Conservation (phyloP, 169 alveolate species). For the Blepharisma undulans region DNA sequence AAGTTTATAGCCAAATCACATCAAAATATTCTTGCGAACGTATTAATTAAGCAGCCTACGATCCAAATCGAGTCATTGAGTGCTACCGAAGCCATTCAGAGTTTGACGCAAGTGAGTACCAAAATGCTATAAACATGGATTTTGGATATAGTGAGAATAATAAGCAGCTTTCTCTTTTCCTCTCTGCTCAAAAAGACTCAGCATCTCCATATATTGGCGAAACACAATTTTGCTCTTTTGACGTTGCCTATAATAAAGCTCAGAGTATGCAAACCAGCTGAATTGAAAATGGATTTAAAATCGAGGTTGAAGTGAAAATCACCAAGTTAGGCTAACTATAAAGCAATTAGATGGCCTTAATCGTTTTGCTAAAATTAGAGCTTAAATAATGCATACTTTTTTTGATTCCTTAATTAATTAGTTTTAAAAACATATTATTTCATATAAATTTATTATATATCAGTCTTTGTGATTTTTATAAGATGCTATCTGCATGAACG, state of each 20-base stretch:
- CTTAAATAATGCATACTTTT: no score
- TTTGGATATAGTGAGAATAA: neutral
- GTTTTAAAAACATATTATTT: no score
- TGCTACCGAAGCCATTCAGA: neutral
- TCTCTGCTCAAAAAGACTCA: neutral
- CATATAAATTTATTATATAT: no score
- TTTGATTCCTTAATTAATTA: no score
- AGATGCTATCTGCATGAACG: neutral
- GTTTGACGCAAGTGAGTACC: neutral
- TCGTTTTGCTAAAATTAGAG: no score
- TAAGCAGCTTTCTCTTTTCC: neutral
- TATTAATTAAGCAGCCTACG: neutral
- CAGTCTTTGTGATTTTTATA: no score
- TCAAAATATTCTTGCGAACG: neutral
- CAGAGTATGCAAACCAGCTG: neutral
- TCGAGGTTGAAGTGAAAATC: neutral
- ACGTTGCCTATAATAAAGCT: neutral
- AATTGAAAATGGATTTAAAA: neutral
- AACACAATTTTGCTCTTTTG: neutral
- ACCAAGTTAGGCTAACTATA: no score
- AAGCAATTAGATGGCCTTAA: no score
- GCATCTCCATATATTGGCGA: neutral
- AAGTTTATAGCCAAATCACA: neutral
- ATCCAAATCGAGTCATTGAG: neutral
- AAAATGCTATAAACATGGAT: neutral